These are phyloP conservation scores for Lactifluus pinguis DNA, from an alignment of 768 basidiomycete genomes.

Conservation along the genomic window DNA sequence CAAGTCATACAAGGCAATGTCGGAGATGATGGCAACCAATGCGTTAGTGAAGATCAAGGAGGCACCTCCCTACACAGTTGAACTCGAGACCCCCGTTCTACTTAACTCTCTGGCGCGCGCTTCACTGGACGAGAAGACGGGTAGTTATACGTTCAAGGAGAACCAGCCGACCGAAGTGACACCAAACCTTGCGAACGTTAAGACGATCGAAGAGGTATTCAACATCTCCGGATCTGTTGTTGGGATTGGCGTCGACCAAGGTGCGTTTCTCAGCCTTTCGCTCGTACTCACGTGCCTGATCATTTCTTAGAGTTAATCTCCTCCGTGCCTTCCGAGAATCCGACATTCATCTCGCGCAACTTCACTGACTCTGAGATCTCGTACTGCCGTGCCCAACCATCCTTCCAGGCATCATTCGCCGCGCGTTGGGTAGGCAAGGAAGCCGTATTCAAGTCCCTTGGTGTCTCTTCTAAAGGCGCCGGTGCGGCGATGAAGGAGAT, in stretches of 20 bases:
- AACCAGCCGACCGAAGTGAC: conserved; percentile 44
- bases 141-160: conserved; percentile 72
- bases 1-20: conserved; percentile 83
- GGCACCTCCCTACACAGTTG: conserved; percentile 75
- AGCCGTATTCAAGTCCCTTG: conserved; percentile 93
- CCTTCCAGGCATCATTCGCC: conserved; percentile 83
- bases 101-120: conserved; percentile 92
- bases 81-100: conserved; percentile 79
- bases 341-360: conserved; percentile 82
- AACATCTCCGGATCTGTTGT: conserved; percentile 38
- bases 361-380: conserved; percentile 83
- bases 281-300: conserved; percentile 9
- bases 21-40: conserved; percentile 92
- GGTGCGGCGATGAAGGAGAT: conserved; percentile 96
- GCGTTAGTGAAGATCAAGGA: conserved; percentile 94
- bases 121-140: conserved; percentile 69
- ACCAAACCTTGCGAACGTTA: conserved; percentile 58
- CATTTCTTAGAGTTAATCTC: conserved; percentile 69
- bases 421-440: conserved; percentile 98
- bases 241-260: conserved; percentile 88
- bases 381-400: conserved; percentile 84
- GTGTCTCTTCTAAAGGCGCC: conserved; percentile 84
- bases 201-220: conserved; percentile 49
- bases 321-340: conserved; percentile 81
- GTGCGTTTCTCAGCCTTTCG: conserved; percentile 31